Evolutionary conservation across 2,329 filamentous ascomycete species (phyloP).

Genomic region (Zymoseptoria tritici): DNA sequence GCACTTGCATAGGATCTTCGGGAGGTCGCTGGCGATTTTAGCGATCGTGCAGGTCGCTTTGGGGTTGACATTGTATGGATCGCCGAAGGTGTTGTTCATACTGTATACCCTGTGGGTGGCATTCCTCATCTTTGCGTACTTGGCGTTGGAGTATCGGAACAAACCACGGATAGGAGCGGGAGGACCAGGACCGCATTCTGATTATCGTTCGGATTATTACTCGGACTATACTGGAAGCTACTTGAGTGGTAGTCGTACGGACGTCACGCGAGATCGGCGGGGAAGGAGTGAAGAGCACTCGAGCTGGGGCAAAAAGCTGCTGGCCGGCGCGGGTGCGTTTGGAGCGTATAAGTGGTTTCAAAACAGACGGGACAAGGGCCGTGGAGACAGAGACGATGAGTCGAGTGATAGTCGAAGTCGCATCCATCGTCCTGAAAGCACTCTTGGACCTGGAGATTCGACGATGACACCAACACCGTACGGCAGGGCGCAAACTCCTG

Average conservation of each 20-base stretch:
- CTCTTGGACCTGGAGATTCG: slow-evolving; percentile 12
- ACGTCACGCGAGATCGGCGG: slow-evolving; percentile 37
- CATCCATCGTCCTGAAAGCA: slow-evolving; percentile 7
- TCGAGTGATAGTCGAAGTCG: background rate
- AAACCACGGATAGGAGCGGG: slow-evolving; percentile 32
- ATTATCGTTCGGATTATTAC: slow-evolving; percentile 20
- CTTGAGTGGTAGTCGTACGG: slow-evolving; percentile 47
- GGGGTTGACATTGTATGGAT: slow-evolving; percentile 86
- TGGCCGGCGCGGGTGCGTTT: slow-evolving; percentile 49
- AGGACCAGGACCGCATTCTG: slow-evolving; percentile 6
- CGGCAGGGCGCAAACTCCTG: background rate
- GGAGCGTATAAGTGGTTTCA: slow-evolving; percentile 53
- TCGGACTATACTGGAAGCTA: slow-evolving; percentile 24
- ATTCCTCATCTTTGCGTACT: slow-evolving; percentile 66
- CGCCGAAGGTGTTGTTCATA: slow-evolving; percentile 76
- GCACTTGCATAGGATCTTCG: slow-evolving; percentile 77
- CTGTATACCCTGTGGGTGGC: slow-evolving; percentile 74
- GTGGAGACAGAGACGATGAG: slow-evolving; percentile 6
- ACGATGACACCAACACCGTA: background rate
- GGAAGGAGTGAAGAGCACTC: slow-evolving; percentile 14
- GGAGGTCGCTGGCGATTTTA: slow-evolving; percentile 67
- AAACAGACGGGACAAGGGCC: slow-evolving; percentile 32
- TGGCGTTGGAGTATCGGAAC: slow-evolving; percentile 61
- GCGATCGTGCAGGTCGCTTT: slow-evolving; percentile 83
- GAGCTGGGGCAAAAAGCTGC: slow-evolving; percentile 38